These are phyloP conservation scores for Solanum megistacrolobum DNA, from an alignment of 257 asterid species.

Conservation along the genomic window DNA sequence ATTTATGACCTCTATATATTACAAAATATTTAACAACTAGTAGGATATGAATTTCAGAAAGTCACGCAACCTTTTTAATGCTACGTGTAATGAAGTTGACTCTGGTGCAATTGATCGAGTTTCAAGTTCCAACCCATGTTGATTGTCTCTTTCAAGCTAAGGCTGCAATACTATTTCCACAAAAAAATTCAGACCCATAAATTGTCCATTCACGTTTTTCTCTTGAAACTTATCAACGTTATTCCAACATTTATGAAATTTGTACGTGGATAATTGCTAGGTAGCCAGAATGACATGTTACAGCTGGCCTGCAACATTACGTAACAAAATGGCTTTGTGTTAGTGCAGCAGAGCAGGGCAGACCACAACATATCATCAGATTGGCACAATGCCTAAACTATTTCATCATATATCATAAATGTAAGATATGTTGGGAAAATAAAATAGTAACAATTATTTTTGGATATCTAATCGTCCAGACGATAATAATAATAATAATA, in stretches of 20 bases:
- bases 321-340: not conserved
- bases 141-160: not conserved
- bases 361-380: not conserved
- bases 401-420: not conserved
- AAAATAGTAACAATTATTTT: not conserved
- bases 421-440: not conserved
- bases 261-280: not conserved
- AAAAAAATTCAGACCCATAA: not conserved
- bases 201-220: constrained; percentile 3
- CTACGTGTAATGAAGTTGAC: too few species aligned
- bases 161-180: not conserved
- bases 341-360: not conserved
- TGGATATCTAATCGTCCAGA: too few species aligned
- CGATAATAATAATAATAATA: too few species aligned
- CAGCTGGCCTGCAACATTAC: not conserved
- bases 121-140: not conserved
- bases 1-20: too few species aligned
- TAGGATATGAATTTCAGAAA: too few species aligned
- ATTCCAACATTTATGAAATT: not conserved
- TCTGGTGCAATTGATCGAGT: too few species aligned
- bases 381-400: not conserved
- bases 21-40: too few species aligned
- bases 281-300: not conserved
- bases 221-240: not conserved
- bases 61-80: too few species aligned